These are phyloP conservation scores for Trypanosomatidae sp. DNA, from an alignment of 208 protist genomes.

Conservation along the genomic window DNA sequence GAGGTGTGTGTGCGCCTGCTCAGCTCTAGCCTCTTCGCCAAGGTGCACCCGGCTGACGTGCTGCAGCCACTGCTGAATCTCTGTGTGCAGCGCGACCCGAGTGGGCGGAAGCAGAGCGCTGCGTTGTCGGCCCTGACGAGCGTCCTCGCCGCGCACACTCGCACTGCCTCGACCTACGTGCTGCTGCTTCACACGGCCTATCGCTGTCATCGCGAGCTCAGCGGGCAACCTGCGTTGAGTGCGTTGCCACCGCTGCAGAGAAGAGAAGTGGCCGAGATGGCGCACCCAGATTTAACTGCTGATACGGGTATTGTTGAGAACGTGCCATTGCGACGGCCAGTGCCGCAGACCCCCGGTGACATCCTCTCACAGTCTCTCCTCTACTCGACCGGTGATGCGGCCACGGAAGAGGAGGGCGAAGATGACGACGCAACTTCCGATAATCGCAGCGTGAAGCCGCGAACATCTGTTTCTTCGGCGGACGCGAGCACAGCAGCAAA, in stretches of 20 bases:
- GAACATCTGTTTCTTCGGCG: too few relatives aligned
- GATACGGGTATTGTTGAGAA: too few relatives aligned
- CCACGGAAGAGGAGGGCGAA: too few relatives aligned
- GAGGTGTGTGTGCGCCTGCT: conserved; percentile 72
- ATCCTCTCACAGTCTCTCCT: conserved; percentile 41
- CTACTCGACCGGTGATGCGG: conserved; percentile 32
- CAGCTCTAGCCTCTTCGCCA: conserved; percentile 67
- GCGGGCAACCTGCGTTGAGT: too few relatives aligned
- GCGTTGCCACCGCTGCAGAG: too few relatives aligned
- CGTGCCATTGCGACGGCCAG: conserved; percentile 3
- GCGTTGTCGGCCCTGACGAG: conserved; percentile 40
- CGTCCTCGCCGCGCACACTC: conserved; percentile 52
- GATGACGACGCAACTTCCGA: too few relatives aligned
- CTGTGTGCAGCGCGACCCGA: conserved; percentile 46
- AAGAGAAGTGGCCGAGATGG: too few relatives aligned
- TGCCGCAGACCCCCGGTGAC: conserved; percentile 40
- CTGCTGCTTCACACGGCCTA: too few relatives aligned
- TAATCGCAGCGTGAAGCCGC: too few relatives aligned
- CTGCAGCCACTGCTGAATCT: conserved; percentile 63
- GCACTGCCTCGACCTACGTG: conserved; percentile 19
- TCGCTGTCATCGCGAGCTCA: too few relatives aligned
- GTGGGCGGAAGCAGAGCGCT: conserved; percentile 48
- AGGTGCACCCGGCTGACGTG: conserved; percentile 76
- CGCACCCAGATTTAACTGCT: too few relatives aligned
- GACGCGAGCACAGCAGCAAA: neutral